Percentiles rank a stretch among this genome's conserved stretches.
These are phyloP conservation scores for Yamadazyma aaseri DNA, from an alignment of 1,139 yeast species.

Conservation along the genomic window DNA sequence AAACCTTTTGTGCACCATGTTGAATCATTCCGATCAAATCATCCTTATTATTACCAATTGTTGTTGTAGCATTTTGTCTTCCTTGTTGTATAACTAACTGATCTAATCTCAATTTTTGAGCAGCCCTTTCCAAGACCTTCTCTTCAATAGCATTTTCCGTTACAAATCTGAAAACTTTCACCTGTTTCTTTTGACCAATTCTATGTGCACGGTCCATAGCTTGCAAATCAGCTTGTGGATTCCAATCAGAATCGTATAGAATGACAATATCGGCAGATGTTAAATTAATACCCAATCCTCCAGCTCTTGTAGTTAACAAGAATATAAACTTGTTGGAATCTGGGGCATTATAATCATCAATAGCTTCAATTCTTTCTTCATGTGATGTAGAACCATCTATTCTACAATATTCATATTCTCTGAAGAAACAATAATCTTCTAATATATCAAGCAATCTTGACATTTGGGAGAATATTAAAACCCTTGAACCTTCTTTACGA, in stretches of 20 bases:
- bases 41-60: conserved; percentile 59
- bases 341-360: conserved; percentile 86
- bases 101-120: conserved; percentile 88
- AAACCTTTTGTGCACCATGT: conserved; percentile 91
- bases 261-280: conserved; percentile 92
- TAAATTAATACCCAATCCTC: conserved; percentile 93
- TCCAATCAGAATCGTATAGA: conserved; percentile 95
- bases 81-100: conserved; percentile 97
- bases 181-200: conserved; percentile 97
- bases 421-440: conserved; percentile 86
- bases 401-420: conserved; percentile 85
- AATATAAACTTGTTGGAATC: conserved; percentile 82
- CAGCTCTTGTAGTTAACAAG: conserved; percentile 94
- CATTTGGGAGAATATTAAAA: conserved; percentile 93
- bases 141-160: conserved; percentile 97
- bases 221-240: conserved; percentile 97
- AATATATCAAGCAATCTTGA: conserved; percentile 85
- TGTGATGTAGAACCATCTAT: conserved; percentile 95
- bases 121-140: conserved; percentile 92
- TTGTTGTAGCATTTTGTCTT: conserved; percentile 47
- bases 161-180: conserved; percentile 84
- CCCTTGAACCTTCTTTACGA: conserved; percentile 80
- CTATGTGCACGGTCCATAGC: conserved; percentile 99
- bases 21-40: conserved; percentile 94
- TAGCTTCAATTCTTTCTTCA: conserved; percentile 88